A percentile compares a stretch with the other conserved stretches of the same genome.
These are phyloP conservation scores for Brasenia schreberi DNA, from an alignment of 164 flowering plant genomes.

Conservation along the genomic window DNA sequence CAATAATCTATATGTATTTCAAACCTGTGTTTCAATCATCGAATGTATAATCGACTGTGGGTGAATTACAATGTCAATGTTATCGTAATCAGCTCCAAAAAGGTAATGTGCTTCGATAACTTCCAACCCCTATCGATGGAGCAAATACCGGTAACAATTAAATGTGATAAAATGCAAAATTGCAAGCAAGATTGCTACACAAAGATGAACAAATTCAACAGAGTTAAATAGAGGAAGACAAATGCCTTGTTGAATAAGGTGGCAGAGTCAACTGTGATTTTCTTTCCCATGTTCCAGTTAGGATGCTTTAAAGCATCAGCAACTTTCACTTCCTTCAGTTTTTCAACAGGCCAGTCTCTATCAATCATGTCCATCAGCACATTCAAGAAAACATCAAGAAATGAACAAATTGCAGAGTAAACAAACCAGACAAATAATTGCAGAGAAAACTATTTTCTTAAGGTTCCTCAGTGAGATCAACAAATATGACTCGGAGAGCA, in stretches of 20 bases:
- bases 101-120: constrained; percentile 98
- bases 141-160: background rate
- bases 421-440: background rate
- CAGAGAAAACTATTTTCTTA: background rate
- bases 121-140: constrained; percentile 66
- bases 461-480: background rate
- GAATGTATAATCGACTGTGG: constrained; percentile 97
- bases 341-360: constrained; percentile 97
- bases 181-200: background rate
- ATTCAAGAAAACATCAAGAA: background rate
- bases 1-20: background rate
- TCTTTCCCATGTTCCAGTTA: constrained; percentile 96
- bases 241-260: constrained; percentile 91
- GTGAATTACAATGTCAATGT: constrained; percentile 90
- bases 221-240: constrained; percentile 1
- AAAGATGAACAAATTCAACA: background rate
- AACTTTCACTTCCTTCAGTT: constrained; percentile 85
- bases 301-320: constrained; percentile 99
- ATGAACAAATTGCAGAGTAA: background rate
- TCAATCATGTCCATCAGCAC: background rate
- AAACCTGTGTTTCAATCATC: constrained; percentile 97
- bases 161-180: background rate
- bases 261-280: constrained; percentile 98
- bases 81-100: constrained; percentile 87
- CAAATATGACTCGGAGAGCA: background rate